Conservation (phyloP, 352 stramenopile genomes). For the Pythium rishiriense region DNA sequence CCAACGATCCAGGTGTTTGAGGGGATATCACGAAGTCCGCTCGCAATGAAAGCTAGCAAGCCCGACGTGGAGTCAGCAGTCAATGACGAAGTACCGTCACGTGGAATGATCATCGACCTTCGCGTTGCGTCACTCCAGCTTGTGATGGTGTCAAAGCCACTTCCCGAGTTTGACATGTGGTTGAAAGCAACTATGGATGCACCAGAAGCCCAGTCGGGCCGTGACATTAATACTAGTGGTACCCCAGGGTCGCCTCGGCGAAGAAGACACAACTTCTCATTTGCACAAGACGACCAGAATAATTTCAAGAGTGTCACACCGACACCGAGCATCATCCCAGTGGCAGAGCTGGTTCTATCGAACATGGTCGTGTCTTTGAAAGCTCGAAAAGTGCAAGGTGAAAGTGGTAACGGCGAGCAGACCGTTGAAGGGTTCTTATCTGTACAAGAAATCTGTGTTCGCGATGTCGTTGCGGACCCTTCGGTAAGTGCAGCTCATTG, state of each 20-base stretch:
- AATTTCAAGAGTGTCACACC: constrained; percentile 23
- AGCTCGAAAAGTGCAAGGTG: not conserved
- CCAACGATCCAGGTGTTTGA: constrained; percentile 23
- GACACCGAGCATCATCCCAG: constrained; percentile 12
- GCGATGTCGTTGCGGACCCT: constrained; percentile 21
- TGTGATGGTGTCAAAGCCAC: constrained; percentile 24
- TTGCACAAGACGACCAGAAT: constrained; percentile 18
- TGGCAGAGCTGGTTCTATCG: constrained; percentile 20
- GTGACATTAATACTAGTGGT: constrained; percentile 8
- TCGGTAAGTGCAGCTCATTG: constrained; percentile 17
- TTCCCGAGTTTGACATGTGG: constrained; percentile 25
- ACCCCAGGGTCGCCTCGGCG: constrained; percentile 21
- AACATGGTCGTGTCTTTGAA: constrained; percentile 4
- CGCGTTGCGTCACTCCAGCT: constrained; percentile 18
- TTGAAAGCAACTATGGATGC: constrained; percentile 22
- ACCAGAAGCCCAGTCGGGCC: constrained; percentile 9
- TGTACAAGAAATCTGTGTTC: constrained; percentile 21
- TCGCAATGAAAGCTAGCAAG: not conserved
- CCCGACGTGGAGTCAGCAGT: not conserved
- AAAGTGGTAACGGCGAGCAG: not conserved
- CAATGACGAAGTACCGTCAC: not conserved
- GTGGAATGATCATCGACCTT: not conserved
- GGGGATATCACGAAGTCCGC: constrained; percentile 8
- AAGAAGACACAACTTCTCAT: constrained; percentile 25
- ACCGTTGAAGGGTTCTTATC: constrained; percentile 7